Percentiles rank a stretch among this genome's conserved stretches.
Conservation (phyloP, 2,329 filamentous ascomycete species). For the Penicillium fuscoglaucum region DNA sequence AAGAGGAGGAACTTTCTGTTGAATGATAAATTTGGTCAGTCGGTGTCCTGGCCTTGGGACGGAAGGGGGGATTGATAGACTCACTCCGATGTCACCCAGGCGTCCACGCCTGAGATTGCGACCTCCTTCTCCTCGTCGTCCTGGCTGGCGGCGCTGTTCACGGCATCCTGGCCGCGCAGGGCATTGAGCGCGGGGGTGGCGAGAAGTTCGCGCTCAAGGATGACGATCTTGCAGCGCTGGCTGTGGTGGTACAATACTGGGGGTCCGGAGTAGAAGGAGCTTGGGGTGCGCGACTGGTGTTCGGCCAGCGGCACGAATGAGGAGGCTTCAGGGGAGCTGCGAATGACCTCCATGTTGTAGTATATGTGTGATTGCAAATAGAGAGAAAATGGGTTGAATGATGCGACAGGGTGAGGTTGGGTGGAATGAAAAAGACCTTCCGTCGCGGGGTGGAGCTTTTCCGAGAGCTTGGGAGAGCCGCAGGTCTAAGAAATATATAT, state of each 20-base stretch:
- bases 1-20: constrained; percentile 48
- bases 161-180: constrained; percentile 24
- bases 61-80: constrained; percentile 7
- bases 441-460: constrained; percentile 13
- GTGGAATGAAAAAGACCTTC: constrained; percentile 15
- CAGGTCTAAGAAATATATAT: background rate
- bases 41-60: background rate
- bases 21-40: background rate
- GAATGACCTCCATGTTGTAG: constrained; percentile 46
- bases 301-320: constrained; percentile 47
- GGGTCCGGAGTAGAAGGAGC: constrained; percentile 49
- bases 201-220: constrained; percentile 43
- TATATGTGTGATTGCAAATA: background rate
- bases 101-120: constrained; percentile 42
- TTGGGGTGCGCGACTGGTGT: constrained; percentile 50
- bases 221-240: constrained; percentile 46
- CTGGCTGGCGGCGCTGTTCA: constrained; percentile 17
- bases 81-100: constrained; percentile 53
- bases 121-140: constrained; percentile 34
- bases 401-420: background rate
- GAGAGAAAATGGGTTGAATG: background rate
- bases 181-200: constrained; percentile 37
- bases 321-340: constrained; percentile 38
- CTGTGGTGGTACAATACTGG: constrained; percentile 51
- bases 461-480: background rate